Base-by-base conservation (phyloP, 176 grass and related monocot genomes). In the Carex myosuroides region DNA sequence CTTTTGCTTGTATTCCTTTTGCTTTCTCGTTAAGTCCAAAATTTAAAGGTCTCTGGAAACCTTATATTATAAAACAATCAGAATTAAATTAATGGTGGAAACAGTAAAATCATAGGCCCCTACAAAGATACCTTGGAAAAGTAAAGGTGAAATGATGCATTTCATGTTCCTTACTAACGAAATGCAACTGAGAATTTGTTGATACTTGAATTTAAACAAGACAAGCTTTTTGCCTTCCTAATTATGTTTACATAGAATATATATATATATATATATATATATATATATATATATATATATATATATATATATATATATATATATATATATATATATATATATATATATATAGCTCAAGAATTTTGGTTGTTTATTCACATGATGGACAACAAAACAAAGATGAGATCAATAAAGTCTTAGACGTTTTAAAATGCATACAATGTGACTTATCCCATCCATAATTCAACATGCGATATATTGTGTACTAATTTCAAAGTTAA, bases 1-100 rank as follows among this genome's bases (percentile, higher is more conserved):
- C 50, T 56, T 76, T 76, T 55, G 20, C 42, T 56, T 77, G 72
- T 77, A 77, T 52, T 76, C 50, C 50, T 26, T 56, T 77, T 33
- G 24, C 50, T 77, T 77, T 77, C 73, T 56, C 20, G 50, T 77
- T 30, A 77, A 30, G 50, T 56, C 73, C 10, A 17, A 77, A 56
- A 77, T 77, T 77, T 33, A 56, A 77, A 56, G 50, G 55, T 53
- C 44, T 75, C 26, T 44, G 13, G 24, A 54, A 56, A 76, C 48
- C 71, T 12, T 30, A 50, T 75, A 54, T 75, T 54, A 30, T 30
- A 75, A 75, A 76, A 55, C 8, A 46, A 46, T 18, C 32, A 55
- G 8, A n/a, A n/a, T 44, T 18, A 50, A 73, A 3, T 71, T 71
- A 17, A 46, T 48, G 71, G 41, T 53, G 44, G 70, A 74, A 20